Conservation (phyloP, 805 yeast species). For the Metschnikowia cubensis region DNA sequence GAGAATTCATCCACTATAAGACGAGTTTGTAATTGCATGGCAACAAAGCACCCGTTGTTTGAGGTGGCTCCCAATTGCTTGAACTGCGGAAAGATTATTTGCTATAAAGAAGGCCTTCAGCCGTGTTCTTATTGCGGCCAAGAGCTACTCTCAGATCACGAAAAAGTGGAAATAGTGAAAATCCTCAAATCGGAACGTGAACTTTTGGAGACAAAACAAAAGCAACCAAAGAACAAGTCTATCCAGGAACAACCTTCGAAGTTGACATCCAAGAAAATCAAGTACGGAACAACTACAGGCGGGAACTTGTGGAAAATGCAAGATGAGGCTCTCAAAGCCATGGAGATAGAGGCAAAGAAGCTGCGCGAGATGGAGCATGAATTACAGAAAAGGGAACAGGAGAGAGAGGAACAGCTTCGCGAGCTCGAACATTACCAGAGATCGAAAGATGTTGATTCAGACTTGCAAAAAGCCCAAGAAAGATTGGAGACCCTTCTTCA, state of each 20-base stretch:
- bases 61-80: slow-evolving; percentile 91
- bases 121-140: slow-evolving; percentile 83
- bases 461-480: slow-evolving; percentile 64
- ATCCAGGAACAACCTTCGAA: slow-evolving; percentile 18
- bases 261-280: slow-evolving; percentile 41
- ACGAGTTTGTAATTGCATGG: slow-evolving; percentile 74
- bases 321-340: slow-evolving; percentile 55
- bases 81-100: slow-evolving; percentile 90
- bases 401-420: slow-evolving; percentile 37
- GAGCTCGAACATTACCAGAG: slow-evolving; percentile 44
- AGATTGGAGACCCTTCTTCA: slow-evolving; percentile 68
- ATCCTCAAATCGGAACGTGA: slow-evolving; percentile 53
- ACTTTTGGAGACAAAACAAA: slow-evolving; percentile 20
- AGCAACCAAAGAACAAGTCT: slow-evolving; percentile 17
- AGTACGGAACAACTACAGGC: slow-evolving; percentile 53
- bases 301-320: slow-evolving; percentile 66
- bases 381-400: slow-evolving; percentile 24
- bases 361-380: slow-evolving; percentile 22
- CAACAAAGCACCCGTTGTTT: slow-evolving; percentile 79
- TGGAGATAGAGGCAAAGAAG: slow-evolving; percentile 44
- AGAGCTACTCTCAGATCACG: slow-evolving; percentile 60
- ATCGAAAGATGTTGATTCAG: slow-evolving; percentile 47
- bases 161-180: slow-evolving; percentile 52
- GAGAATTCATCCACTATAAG: slow-evolving; percentile 11
- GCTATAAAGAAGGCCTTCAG: slow-evolving; percentile 84